These are phyloP conservation scores for Hypoxylon lienhwacheense DNA, from an alignment of 495 filamentous ascomycete species.

Conservation along the genomic window DNA sequence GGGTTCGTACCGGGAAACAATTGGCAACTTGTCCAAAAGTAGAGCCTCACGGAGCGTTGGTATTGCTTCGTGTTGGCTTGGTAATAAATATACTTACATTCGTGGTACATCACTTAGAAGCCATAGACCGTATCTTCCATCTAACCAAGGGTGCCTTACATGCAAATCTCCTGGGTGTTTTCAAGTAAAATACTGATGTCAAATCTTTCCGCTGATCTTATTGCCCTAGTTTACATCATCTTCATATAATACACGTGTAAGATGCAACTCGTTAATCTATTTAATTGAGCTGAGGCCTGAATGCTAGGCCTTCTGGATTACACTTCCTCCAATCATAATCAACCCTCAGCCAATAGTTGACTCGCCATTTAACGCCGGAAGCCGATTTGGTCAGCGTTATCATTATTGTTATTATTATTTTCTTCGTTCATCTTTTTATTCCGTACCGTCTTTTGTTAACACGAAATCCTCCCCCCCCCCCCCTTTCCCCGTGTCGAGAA, in stretches of 20 bases:
- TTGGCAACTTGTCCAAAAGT: conserved; percentile 13
- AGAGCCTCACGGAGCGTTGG: conserved; percentile 24
- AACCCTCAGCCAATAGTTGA: conserved; percentile 23
- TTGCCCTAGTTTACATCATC: conserved; percentile 24
- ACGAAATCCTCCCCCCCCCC: not conserved
- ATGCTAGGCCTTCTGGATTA: conserved; percentile 19
- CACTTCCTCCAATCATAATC: conserved; percentile 34
- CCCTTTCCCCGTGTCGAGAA: too few species aligned
- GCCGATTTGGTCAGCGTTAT: conserved; percentile 28
- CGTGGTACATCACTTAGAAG: not conserved
- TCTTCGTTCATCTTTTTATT: conserved; percentile 1
- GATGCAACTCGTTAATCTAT: conserved; percentile 31
- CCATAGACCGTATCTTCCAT: conserved; percentile 5
- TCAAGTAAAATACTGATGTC: conserved; percentile 23
- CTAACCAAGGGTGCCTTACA: too few species aligned
- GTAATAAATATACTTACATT: not conserved
- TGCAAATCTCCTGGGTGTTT: conserved; percentile 11
- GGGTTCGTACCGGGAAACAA: conserved; percentile 23
- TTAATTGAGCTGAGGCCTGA: conserved; percentile 34
- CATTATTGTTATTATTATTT: conserved; percentile 9
- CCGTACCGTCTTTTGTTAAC: not conserved
- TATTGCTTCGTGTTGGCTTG: too few species aligned
- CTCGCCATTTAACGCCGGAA: conserved; percentile 33
- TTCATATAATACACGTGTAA: conserved; percentile 36
- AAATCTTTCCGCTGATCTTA: conserved; percentile 31